A percentile compares a stretch with the other conserved stretches of the same genome.
These are phyloP conservation scores for Globisporangium echinulatum DNA, from an alignment of 352 stramenopile genomes.

Conservation along the genomic window DNA sequence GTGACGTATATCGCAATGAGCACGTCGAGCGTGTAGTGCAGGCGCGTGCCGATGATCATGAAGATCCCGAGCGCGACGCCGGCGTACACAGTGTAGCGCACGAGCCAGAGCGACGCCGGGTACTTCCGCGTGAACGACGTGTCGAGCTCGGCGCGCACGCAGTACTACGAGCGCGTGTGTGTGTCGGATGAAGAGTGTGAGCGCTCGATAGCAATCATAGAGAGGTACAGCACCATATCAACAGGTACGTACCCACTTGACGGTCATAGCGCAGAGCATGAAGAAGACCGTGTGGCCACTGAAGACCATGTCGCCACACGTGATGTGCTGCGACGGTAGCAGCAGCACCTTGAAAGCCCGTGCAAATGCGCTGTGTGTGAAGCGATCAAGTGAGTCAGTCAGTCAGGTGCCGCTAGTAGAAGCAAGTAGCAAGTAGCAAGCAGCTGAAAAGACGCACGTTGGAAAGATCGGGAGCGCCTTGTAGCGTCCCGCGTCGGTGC, in stretches of 20 bases:
- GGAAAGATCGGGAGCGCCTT: conserved; percentile 85
- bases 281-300: conserved; percentile 84
- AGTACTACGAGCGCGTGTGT: conserved; percentile 17
- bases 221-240: neutral
- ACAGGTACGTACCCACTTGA: conserved; percentile 44
- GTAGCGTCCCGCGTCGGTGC: conserved; percentile 51
- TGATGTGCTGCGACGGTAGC: conserved; percentile 80
- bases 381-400: neutral
- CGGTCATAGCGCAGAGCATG: conserved; percentile 77
- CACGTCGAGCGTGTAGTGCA: conserved; percentile 85
- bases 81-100: conserved; percentile 75
- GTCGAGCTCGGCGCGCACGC: conserved; percentile 71
- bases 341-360: conserved; percentile 82
- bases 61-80: conserved; percentile 61
- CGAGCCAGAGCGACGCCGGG: conserved; percentile 69
- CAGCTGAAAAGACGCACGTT: conserved; percentile 39
- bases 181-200: neutral
- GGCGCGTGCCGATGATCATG: conserved; percentile 75
- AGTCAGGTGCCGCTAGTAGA: neutral
- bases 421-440: conserved; percentile 1
- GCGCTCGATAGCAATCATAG: neutral
- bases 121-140: conserved; percentile 78
- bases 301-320: conserved; percentile 87
- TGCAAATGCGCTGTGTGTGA: conserved; percentile 43
- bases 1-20: conserved; percentile 86